These are phyloP conservation scores for Debaryomycetaceae sp. DNA, from an alignment of 1,139 yeast species.

Conservation along the genomic window DNA sequence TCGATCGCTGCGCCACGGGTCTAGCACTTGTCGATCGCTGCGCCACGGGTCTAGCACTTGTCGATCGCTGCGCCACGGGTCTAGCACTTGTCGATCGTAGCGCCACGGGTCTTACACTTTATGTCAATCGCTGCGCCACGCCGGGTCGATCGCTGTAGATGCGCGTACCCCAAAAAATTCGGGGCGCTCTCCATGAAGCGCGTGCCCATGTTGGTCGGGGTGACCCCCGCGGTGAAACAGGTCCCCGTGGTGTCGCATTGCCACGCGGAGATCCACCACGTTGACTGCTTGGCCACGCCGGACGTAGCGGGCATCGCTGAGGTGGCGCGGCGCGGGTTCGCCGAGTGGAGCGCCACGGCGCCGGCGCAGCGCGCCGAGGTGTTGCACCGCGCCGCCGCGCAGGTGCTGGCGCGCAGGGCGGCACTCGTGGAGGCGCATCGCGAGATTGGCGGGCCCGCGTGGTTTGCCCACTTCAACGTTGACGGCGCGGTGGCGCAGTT, in stretches of 20 bases:
- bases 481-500: conserved; percentile 20
- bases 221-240: not conserved
- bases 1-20: too few relatives aligned
- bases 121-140: too few relatives aligned
- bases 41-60: too few relatives aligned
- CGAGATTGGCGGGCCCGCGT: conserved; percentile 34
- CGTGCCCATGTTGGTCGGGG: too few relatives aligned
- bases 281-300: conserved; percentile 7
- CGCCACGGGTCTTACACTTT: too few relatives aligned
- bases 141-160: too few relatives aligned
- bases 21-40: too few relatives aligned
- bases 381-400: conserved; percentile 15
- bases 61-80: too few relatives aligned
- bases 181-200: too few relatives aligned
- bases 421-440: conserved; percentile 21
- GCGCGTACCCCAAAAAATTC: too few relatives aligned
- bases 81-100: too few relatives aligned
- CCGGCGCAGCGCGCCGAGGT: conserved; percentile 16
- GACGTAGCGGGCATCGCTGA: conserved; percentile 14
- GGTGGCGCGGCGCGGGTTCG: conserved; percentile 23
- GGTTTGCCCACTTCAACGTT: conserved; percentile 37
- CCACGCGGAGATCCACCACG: not conserved
- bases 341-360: conserved; percentile 20
- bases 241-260: conserved; percentile 2
- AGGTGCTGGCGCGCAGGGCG: conserved; percentile 13